Evolutionary conservation across 306 rosid species (phyloP).

Genomic region (Trifolium pratense): DNA sequence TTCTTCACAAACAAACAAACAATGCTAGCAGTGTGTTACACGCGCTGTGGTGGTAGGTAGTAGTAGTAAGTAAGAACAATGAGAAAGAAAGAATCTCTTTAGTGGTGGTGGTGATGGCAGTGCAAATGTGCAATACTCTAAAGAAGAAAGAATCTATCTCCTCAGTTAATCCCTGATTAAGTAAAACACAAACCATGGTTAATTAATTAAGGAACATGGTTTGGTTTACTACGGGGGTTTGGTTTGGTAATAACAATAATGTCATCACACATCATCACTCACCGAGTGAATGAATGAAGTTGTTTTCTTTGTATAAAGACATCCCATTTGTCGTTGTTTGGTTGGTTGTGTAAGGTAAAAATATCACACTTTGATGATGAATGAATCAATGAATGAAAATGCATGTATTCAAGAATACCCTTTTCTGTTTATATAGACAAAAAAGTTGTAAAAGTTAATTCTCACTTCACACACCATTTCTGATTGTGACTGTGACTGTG

Average conservation of each 20-base stretch:
- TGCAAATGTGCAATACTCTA: background rate
- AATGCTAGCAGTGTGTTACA: background rate
- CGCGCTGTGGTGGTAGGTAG: background rate
- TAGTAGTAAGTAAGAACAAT: background rate
- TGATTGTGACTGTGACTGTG: background rate
- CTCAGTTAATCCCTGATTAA: constrained; percentile 21
- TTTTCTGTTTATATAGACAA: constrained; percentile 39
- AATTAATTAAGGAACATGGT: constrained; percentile 13
- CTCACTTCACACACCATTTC: constrained; percentile 27
- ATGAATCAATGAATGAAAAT: background rate
- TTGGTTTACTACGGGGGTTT: constrained; percentile 27
- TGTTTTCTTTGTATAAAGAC: constrained; percentile 60
- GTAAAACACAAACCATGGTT: constrained; percentile 41
- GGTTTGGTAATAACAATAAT: constrained; percentile 27
- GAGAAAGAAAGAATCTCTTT: background rate
- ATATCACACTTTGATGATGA: constrained; percentile 15
- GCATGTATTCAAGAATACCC: background rate
- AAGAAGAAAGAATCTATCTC: background rate
- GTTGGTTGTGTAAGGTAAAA: constrained; percentile 19
- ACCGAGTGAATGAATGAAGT: constrained; percentile 54
- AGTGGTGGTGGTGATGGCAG: constrained; percentile 1
- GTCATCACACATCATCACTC: constrained; percentile 39
- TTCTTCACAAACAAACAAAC: background rate
- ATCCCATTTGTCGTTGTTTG: constrained; percentile 47
- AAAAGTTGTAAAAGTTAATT: constrained; percentile 33